Base-by-base conservation (phyloP, 495 filamentous ascomycete genomes). In the Aspergillus kassunensis region DNA sequence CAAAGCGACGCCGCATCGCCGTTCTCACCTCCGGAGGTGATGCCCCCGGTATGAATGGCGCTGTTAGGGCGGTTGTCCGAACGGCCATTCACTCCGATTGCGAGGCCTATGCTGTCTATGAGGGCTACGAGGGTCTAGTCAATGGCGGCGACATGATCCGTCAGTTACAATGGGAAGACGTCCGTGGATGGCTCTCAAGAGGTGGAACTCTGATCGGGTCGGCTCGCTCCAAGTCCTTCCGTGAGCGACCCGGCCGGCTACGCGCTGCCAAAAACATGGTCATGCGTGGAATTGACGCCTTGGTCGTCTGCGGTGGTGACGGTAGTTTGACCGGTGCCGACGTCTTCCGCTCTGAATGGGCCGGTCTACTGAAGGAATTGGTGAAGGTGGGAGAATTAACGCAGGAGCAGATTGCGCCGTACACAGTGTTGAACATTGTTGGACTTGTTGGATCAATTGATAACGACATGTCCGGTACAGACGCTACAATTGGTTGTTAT, bases 1-100 rank as follows among this genome's bases (percentile, higher is more conserved):
- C 73, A 40, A 79, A 77, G 61, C 85, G 83, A 65, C 90, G 92
- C 74, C 83, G 86, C 57, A 95, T 99, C 62, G 95, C 82, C 42
- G 86, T 97, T 53, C 89, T 99, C 86, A 99, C 95, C 54, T 93
- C 88, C 54, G 95, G 95, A 56, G 95, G 95, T 59, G 95, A 99
- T 76, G 90, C 92, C 33, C 93, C 95, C 4, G 95, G 95, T 59
- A 99, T 99, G 95, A 97, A 96, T 67, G 90, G 87, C 37, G 89
- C 88, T 19, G 91, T 97, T 9, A 81, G 95, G 37, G 95, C 95
- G 34, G 91, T 97, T 30, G 89, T 99, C 52, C 85, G 95, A 39
- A 97, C 89, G 85, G 80, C 89, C 23, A 89, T 97, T 55, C 83
- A 90, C 64, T 78, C 84, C 57, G 87, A 84, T 41, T 97, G 93